phyloP scores from a whole-genome alignment of 2,329 filamentous ascomycete genomes.

The Nigrospora oryzae region DNA sequence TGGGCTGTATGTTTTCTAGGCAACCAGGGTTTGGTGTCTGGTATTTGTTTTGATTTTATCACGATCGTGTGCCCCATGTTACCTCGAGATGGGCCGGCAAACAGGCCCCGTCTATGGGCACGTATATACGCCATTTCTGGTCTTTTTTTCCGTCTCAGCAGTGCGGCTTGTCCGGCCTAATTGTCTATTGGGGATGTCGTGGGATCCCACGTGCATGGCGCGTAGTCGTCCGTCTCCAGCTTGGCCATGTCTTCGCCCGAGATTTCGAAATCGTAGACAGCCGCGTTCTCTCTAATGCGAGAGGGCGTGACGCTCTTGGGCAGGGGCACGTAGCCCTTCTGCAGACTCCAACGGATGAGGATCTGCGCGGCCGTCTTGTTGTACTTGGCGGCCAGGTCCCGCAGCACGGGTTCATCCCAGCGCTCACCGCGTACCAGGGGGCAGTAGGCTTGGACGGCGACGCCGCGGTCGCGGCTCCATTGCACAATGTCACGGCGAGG shows the following conservation, averaged over 20 bases:
- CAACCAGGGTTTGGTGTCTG: no score
- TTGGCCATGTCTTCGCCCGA: slow-evolving; percentile 41
- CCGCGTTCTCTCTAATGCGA: slow-evolving; percentile 57
- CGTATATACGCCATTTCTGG: slow-evolving; percentile 15
- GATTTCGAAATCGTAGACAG: slow-evolving; percentile 47
- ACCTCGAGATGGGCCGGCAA: no score
- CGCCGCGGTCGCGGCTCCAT: slow-evolving; percentile 60
- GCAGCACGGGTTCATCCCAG: slow-evolving; percentile 58
- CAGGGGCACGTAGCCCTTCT: slow-evolving; percentile 66
- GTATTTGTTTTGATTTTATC: no score
- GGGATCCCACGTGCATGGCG: slow-evolving; percentile 50
- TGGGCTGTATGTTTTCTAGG: no score
- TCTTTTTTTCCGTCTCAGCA: slow-evolving; percentile 15
- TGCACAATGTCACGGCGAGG: slow-evolving; percentile 67
- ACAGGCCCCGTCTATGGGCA: no score
- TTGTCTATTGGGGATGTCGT: slow-evolving; percentile 35
- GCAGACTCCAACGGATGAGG: slow-evolving; percentile 71
- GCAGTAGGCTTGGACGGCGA: slow-evolving; percentile 56
- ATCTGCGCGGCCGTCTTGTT: slow-evolving; percentile 68
- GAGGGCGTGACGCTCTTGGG: slow-evolving; percentile 65
- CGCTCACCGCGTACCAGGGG: slow-evolving; percentile 60
- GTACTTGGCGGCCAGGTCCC: slow-evolving; percentile 61
- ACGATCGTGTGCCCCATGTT: no score
- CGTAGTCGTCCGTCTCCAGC: slow-evolving; percentile 42
- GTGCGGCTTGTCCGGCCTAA: slow-evolving; percentile 5